These are phyloP conservation scores for Trichosporon ovoides DNA, from an alignment of 1,284 basidiomycete genomes.

Conservation along the genomic window DNA sequence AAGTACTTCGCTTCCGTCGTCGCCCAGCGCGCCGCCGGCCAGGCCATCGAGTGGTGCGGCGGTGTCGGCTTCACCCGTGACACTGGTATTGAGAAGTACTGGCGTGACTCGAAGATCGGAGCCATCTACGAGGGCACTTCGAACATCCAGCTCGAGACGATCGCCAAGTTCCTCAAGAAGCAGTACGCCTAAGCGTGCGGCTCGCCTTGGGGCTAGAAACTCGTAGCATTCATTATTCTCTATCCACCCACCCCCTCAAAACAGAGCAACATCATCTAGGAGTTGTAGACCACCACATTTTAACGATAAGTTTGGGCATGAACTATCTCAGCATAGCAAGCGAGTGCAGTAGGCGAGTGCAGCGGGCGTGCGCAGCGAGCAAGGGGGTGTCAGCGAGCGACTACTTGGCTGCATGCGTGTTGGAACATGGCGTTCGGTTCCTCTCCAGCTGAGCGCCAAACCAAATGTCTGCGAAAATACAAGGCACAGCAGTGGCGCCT, in stretches of 20 bases:
- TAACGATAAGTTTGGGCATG: conserved; percentile 7
- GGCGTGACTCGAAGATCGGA: conserved; percentile 92
- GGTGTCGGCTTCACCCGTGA: conserved; percentile 92
- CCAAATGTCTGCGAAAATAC: no score
- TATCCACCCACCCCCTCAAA: not conserved
- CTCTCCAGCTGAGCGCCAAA: no score
- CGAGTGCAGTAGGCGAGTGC: not conserved
- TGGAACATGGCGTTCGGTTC: no score
- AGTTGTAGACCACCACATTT: conserved; percentile 3
- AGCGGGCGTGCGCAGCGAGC: not conserved
- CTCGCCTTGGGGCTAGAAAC: not conserved
- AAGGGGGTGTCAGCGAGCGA: not conserved
- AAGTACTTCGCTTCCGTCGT: conserved; percentile 85
- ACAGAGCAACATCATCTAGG: not conserved
- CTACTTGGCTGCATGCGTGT: no score
- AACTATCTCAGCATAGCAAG: conserved; percentile 4
- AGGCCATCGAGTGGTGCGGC: conserved; percentile 95
- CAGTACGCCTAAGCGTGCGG: conserved; percentile 21
- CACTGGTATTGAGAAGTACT: conserved; percentile 89
- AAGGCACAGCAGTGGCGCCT: no score
- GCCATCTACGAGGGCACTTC: conserved; percentile 94
- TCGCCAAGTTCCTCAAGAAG: conserved; percentile 71
- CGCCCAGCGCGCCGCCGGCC: conserved; percentile 79
- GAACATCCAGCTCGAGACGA: conserved; percentile 95
- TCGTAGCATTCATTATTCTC: not conserved